Evolutionary conservation across 495 filamentous ascomycete genomes (phyloP), one percentile per base, ranked within the genome.

Genomic region (Aspergillus indologenus): DNA sequence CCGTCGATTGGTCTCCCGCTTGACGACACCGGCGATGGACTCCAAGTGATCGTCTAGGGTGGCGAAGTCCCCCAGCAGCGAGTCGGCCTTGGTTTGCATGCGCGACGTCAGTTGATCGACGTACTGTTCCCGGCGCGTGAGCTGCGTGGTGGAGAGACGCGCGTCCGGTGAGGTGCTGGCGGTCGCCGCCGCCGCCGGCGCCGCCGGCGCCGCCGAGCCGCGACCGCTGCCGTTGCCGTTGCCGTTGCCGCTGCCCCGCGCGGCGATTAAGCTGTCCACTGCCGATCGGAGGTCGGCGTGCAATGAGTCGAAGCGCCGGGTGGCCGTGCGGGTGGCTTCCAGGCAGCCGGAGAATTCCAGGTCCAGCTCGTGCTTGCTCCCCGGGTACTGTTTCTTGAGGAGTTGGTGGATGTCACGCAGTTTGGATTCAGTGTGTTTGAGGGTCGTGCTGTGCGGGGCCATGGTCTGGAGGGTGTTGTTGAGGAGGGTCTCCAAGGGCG

Each of bases 1-100:
- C 26, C 26, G 31, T 59, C 60, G 2, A 53, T 62, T 44, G 54
- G 46, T 54, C 26, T 61, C 60, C 42, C 65, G 69, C 18, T 63
- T 44, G 2, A 72, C 56, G n/a, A 79, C 71, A 23, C 59, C 55
- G 31, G 70, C 66, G 22, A 79, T 70, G 0, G 74, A 77, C 40
- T 77, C 70, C 18, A 78, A 65, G 43, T 79, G 74, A 57, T 78
- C 75, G 48, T 78, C 75, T 2, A 79, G 58, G 0, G 70, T 73
- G 20, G 66, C 66, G 46, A 79, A 68, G n/a, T 72, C 69, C 12
- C 59, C 60, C 5, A 60, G 50, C 3, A 79, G 59, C 4, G 71
- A 69, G 29, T 78, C 74, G 0, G 75, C 66, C 22, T 75, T 77
- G 46, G 62, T 62, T 17, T 63, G 66, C 58, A 79, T 72, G 34